These are phyloP conservation scores for Suillus fuscotomentosus DNA, from an alignment of 768 basidiomycete genomes.

Conservation along the genomic window DNA sequence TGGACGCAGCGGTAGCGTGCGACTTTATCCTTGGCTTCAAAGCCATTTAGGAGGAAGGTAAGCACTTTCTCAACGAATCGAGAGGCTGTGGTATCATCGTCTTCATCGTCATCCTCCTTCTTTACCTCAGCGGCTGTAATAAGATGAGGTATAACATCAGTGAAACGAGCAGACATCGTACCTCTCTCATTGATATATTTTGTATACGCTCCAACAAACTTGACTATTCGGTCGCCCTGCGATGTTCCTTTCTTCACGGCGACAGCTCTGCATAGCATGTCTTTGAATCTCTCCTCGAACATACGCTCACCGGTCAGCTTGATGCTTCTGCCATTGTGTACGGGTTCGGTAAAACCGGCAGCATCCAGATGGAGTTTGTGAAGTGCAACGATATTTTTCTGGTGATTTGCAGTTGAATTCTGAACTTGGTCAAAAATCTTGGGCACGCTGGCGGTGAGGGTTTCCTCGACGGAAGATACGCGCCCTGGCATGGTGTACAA, in stretches of 20 bases:
- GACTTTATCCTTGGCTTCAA: slow-evolving; percentile 82
- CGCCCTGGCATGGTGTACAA: slow-evolving; percentile 29
- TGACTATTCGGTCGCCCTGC: slow-evolving; percentile 74
- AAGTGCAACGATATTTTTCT: slow-evolving; percentile 84
- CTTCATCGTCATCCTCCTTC: slow-evolving; percentile 39
- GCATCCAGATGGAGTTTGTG: slow-evolving; percentile 76
- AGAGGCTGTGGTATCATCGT: slow-evolving; percentile 67
- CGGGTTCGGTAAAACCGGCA: slow-evolving; percentile 47
- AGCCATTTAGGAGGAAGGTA: slow-evolving; percentile 73
- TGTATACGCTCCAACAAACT: slow-evolving; percentile 80
- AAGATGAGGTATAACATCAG: background rate
- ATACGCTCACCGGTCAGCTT: slow-evolving; percentile 73
- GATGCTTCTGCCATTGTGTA: slow-evolving; percentile 46
- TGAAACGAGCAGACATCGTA: slow-evolving; percentile 26
- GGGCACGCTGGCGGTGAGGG: slow-evolving; percentile 37
- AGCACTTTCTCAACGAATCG: slow-evolving; percentile 69
- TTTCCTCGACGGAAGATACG: slow-evolving; percentile 23
- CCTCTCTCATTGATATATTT: slow-evolving; percentile 77
- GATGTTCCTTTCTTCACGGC: slow-evolving; percentile 77
- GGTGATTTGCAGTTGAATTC: slow-evolving; percentile 72
- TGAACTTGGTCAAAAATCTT: slow-evolving; percentile 84
- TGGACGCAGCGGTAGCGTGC: slow-evolving; percentile 81
- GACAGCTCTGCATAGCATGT: slow-evolving; percentile 59
- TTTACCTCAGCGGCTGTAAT: slow-evolving; percentile 36
- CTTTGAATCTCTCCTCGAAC: slow-evolving; percentile 67